Evolutionary conservation across 805 yeast genomes (phyloP).

Genomic region (Candida chauliodis): DNA sequence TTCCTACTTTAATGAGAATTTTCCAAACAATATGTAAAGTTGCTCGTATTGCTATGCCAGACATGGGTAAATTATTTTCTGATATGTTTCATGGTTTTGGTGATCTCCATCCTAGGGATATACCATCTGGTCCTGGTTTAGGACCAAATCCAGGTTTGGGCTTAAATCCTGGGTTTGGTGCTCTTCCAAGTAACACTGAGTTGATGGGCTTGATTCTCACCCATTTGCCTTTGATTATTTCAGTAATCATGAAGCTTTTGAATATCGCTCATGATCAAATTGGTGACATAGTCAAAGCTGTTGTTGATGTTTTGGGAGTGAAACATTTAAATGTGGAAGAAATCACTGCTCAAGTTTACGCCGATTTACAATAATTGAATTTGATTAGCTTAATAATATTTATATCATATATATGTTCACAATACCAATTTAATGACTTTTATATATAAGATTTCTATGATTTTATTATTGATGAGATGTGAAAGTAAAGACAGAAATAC

Average conservation of each 20-base stretch:
- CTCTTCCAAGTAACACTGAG: neutral
- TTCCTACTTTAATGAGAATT: conserved; percentile 1
- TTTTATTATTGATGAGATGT: no score
- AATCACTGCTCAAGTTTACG: neutral
- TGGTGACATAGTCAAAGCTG: conserved; percentile 7
- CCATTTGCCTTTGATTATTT: conserved; percentile 5
- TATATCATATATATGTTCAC: neutral
- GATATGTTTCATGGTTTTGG: neutral
- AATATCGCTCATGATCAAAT: conserved; percentile 5
- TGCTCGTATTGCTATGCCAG: neutral
- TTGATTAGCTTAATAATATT: neutral
- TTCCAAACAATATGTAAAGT: conserved; percentile 1
- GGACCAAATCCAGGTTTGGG: neutral
- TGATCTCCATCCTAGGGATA: neutral
- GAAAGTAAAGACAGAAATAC: no score
- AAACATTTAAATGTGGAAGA: conserved; percentile 1
- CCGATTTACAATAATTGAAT: neutral
- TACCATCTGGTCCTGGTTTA: neutral
- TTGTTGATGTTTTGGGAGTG: conserved; percentile 2
- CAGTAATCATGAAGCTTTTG: conserved; percentile 3
- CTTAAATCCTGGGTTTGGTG: neutral
- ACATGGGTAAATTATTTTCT: neutral
- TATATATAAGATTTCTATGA: no score
- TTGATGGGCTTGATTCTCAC: neutral
- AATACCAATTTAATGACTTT: neutral